These are phyloP conservation scores for Phialophora macrospora DNA, from an alignment of 2,329 filamentous ascomycete genomes.

Conservation along the genomic window DNA sequence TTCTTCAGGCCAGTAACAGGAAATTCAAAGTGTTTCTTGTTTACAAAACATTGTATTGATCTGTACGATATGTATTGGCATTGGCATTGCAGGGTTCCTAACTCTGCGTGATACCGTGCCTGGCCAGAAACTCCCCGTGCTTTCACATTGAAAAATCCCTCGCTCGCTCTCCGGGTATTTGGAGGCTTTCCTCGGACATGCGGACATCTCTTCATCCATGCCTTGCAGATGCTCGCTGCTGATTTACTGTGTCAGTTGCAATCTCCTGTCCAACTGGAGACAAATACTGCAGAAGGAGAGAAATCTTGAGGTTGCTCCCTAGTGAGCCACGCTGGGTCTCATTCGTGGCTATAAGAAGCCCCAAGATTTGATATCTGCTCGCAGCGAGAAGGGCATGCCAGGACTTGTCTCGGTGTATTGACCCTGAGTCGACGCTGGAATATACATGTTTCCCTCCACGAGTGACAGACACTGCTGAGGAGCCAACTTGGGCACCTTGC, in stretches of 20 bases:
- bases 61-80: neutral
- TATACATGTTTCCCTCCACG: neutral
- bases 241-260: neutral
- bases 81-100: neutral
- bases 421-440: neutral
- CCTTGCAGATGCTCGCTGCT: neutral
- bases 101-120: neutral
- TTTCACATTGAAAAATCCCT: neutral
- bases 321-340: neutral
- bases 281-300: neutral
- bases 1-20: constrained; percentile 25
- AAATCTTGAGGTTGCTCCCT: neutral
- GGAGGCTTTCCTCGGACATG: neutral
- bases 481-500: neutral
- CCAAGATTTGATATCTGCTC: neutral
- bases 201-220: neutral
- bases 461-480: neutral
- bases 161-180: neutral
- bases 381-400: neutral
- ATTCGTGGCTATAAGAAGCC: neutral
- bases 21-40: constrained; percentile 22
- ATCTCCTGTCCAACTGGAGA: neutral
- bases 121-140: neutral
- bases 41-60: neutral
- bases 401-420: neutral